Conservation (phyloP, 2,329 filamentous ascomycete genomes). For the Epicoccum nigrum region DNA sequence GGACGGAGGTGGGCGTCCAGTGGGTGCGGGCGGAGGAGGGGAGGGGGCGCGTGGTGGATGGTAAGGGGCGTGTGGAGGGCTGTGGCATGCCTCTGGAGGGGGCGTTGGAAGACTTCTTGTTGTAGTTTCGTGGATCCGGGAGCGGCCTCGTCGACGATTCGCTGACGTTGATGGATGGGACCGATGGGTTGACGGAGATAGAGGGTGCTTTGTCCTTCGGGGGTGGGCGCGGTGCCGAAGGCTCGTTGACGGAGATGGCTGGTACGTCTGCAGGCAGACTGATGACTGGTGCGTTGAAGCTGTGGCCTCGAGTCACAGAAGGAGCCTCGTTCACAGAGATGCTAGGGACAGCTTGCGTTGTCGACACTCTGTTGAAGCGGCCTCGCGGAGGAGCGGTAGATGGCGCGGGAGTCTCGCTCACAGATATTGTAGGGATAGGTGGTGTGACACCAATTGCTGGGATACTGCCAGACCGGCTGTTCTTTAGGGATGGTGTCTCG, state of each 20-base stretch:
- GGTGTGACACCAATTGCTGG: constrained; percentile 27
- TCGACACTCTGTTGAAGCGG: constrained; percentile 8
- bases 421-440: constrained; percentile 33
- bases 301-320: constrained; percentile 19
- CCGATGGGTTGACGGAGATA: constrained; percentile 30
- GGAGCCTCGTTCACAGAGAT: constrained; percentile 37
- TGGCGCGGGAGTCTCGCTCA: constrained; percentile 24
- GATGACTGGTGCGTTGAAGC: constrained; percentile 28
- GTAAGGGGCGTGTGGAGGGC: not conserved
- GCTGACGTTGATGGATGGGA: constrained; percentile 40
- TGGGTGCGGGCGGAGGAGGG: constrained; percentile 48
- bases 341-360: constrained; percentile 33
- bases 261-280: constrained; percentile 26
- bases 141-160: constrained; percentile 52
- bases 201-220: constrained; percentile 29
- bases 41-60: not conserved
- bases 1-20: constrained; percentile 54
- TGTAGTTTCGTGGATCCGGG: constrained; percentile 55
- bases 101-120: constrained; percentile 33
- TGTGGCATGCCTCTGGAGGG: not conserved
- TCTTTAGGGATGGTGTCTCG: constrained; percentile 30
- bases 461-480: constrained; percentile 24
- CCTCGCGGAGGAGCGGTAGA: constrained; percentile 8
- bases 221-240: constrained; percentile 13
- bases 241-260: constrained; percentile 26